Evolutionary conservation across 306 rosid genomes (phyloP).

Genomic region (Cicer chorassanicum): DNA sequence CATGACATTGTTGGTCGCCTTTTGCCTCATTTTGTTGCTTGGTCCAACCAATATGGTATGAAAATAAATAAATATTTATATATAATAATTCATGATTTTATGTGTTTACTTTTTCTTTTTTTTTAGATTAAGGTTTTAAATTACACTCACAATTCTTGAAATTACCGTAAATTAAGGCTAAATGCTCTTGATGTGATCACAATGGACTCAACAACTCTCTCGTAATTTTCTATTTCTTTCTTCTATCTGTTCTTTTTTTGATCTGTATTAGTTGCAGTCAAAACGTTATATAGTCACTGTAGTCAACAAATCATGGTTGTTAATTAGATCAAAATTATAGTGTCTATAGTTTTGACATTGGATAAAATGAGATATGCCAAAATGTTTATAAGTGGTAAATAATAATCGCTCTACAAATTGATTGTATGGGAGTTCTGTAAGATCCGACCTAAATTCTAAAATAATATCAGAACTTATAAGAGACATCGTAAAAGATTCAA

Average conservation of each 20-base stretch:
- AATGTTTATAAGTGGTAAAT: too few relatives aligned
- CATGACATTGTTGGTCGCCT: slow-evolving; percentile 88
- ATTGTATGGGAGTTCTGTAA: too few relatives aligned
- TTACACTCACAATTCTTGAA: not conserved
- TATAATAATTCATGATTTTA: not conserved
- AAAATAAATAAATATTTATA: not conserved
- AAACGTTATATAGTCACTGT: not conserved
- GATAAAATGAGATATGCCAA: too few relatives aligned
- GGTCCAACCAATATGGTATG: slow-evolving; percentile 79
- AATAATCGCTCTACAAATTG: too few relatives aligned
- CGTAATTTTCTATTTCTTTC: not conserved
- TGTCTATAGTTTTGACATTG: too few relatives aligned
- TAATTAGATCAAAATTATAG: not conserved
- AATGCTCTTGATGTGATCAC: not conserved
- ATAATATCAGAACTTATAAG: too few relatives aligned
- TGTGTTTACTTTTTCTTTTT: not conserved
- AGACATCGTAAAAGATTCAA: not conserved
- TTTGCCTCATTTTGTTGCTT: slow-evolving; percentile 80
- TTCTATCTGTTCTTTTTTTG: not conserved
- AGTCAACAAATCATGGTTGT: not conserved
- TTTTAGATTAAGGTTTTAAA: not conserved
- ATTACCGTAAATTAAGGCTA: not conserved
- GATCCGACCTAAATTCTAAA: too few relatives aligned
- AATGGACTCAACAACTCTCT: not conserved
- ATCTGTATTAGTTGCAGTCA: not conserved